Conservation (phyloP, 306 rosid species). For the Gillenia trifoliata region DNA sequence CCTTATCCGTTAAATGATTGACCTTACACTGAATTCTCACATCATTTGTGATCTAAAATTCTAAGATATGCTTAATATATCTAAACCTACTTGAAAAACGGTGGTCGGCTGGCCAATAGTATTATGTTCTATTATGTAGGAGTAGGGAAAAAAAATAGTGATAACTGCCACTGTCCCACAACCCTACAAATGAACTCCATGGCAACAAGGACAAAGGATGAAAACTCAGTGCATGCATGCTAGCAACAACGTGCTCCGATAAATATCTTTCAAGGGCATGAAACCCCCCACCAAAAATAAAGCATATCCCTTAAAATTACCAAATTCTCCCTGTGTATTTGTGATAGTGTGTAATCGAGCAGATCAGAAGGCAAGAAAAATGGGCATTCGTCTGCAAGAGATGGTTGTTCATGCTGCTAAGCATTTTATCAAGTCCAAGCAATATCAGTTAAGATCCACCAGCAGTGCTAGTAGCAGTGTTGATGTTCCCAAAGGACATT, state of each 20-base stretch:
- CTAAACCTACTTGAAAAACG: too few relatives aligned
- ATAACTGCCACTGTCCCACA: not conserved
- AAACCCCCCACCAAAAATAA: not conserved
- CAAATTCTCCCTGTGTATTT: not conserved
- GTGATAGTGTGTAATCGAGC: not conserved
- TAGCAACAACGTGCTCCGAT: not conserved
- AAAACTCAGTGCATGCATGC: too few relatives aligned
- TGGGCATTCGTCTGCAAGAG: constrained; percentile 19
- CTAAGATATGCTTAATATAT: too few relatives aligned
- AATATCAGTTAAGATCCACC: not conserved
- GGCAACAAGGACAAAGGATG: not conserved
- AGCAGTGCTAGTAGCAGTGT: not conserved
- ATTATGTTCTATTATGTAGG: too few relatives aligned
- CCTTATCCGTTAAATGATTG: too few relatives aligned
- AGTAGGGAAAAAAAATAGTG: too few relatives aligned
- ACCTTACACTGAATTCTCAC: too few relatives aligned
- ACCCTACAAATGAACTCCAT: not conserved
- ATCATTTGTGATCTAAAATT: too few relatives aligned
- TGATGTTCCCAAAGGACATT: constrained; percentile 23
- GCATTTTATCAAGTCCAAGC: constrained; percentile 8
- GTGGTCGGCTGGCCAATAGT: too few relatives aligned
- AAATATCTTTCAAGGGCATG: not conserved
- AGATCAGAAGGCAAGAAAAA: not conserved
- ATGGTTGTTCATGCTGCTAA: constrained; percentile 17
- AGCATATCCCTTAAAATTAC: not conserved